Conservation (phyloP, 768 basidiomycete species). For the Chalciporus pseudorubinellus region DNA sequence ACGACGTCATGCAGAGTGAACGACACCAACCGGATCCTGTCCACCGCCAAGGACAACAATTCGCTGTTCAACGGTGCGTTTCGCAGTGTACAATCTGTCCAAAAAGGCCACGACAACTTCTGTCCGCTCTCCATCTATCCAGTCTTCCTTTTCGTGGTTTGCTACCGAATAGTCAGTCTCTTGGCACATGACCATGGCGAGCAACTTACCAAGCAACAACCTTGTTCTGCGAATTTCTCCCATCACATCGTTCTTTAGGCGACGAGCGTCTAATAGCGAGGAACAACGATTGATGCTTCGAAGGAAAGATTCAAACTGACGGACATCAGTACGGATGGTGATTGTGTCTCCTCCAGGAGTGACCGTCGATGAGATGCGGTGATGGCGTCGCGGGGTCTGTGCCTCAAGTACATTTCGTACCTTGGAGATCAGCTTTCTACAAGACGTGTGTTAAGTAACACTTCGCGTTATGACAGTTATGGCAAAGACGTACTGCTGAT, state of each 20-base stretch:
- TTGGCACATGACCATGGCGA: neutral
- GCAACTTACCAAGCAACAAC: conserved; percentile 57
- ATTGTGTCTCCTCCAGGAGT: conserved; percentile 61
- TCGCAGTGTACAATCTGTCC: conserved; percentile 86
- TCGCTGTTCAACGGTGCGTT: conserved; percentile 80
- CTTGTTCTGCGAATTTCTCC: conserved; percentile 88
- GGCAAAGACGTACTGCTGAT: conserved; percentile 51
- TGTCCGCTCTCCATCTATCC: conserved; percentile 83
- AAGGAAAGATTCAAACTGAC: conserved; percentile 90
- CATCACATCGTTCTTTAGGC: conserved; percentile 88
- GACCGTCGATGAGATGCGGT: conserved; percentile 39
- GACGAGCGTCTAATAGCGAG: conserved; percentile 83
- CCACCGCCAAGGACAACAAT: conserved; percentile 78
- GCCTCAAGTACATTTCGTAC: conserved; percentile 82
- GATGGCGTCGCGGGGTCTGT: conserved; percentile 60
- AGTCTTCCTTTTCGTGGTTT: conserved; percentile 83
- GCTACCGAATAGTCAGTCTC: conserved; percentile 40
- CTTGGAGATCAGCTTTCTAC: conserved; percentile 81
- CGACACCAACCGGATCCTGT: conserved; percentile 51
- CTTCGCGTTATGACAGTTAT: conserved; percentile 3
- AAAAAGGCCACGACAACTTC: conserved; percentile 86
- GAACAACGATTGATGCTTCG: conserved; percentile 79
- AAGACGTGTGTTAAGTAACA: conserved; percentile 4
- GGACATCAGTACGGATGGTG: conserved; percentile 74
- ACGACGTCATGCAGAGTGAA: neutral